Evolutionary conservation across 1,284 basidiomycete species (phyloP).

Genomic region (Microbotryomycetes sp.): DNA sequence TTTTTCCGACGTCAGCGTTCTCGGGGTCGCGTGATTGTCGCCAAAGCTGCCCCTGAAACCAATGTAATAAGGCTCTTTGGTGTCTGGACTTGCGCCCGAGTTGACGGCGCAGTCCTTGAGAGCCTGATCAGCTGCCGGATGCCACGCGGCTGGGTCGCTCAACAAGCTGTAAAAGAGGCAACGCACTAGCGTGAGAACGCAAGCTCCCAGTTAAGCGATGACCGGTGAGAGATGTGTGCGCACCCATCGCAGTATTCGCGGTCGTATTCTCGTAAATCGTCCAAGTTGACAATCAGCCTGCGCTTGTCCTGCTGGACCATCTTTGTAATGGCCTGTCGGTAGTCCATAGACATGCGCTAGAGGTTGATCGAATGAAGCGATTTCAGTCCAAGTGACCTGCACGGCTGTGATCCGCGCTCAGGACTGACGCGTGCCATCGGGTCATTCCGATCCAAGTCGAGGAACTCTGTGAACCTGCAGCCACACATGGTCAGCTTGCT

Average conservation of each 20-base stretch:
- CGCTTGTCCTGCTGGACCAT: conserved; percentile 80
- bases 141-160: conserved; percentile 76
- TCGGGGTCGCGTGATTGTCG: conserved; percentile 93
- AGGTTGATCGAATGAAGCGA: background rate
- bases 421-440: conserved; percentile 17
- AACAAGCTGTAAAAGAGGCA: conserved; percentile 56
- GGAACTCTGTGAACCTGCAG: conserved; percentile 25
- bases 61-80: conserved; percentile 51
- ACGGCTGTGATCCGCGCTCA: background rate
- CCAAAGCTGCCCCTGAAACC: conserved; percentile 99
- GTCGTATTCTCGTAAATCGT: conserved; percentile 91
- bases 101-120: conserved; percentile 68
- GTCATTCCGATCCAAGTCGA: conserved; percentile 22
- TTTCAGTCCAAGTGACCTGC: background rate
- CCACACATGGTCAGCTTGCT: background rate
- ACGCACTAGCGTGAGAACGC: too few species aligned
- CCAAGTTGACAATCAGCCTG: conserved; percentile 90
- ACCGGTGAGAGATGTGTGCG: conserved; percentile 25
- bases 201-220: too few species aligned
- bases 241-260: conserved; percentile 57
- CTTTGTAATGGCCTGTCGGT: conserved; percentile 73
- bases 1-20: conserved; percentile 78
- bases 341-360: conserved; percentile 49
- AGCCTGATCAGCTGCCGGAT: conserved; percentile 89
- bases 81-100: conserved; percentile 55